These are phyloP conservation scores for Polygonum aviculare DNA, from an alignment of 148 eudicot species.

Conservation along the genomic window DNA sequence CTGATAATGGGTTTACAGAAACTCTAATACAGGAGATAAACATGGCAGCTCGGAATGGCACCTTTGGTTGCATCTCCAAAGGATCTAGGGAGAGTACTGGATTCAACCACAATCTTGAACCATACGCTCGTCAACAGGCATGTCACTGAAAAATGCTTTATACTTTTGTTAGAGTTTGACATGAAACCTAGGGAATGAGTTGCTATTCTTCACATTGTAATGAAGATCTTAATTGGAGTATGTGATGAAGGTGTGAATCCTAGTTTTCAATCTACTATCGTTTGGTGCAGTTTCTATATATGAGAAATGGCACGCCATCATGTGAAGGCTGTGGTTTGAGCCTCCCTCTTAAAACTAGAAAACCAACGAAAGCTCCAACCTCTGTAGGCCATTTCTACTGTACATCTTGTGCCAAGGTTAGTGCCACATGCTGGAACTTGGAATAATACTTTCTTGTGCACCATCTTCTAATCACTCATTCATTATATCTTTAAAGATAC, in stretches of 20 bases:
- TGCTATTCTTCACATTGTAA: background rate
- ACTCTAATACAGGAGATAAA: conserved; percentile 77
- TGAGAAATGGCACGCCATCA: conserved; percentile 28
- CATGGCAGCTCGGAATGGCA: conserved; percentile 55
- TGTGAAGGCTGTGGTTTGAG: conserved; percentile 73
- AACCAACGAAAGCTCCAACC: conserved; percentile 35
- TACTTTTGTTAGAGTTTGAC: background rate
- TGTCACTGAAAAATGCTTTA: conserved; percentile 17
- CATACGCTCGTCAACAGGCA: conserved; percentile 41
- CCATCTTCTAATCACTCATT: background rate
- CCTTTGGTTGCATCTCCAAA: conserved; percentile 3
- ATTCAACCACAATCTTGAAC: conserved; percentile 45
- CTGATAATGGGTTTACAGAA: conserved; percentile 79
- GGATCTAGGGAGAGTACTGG: conserved; percentile 38
- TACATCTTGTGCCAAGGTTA: conserved; percentile 57
- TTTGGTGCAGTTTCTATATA: conserved; percentile 9
- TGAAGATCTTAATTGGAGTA: background rate
- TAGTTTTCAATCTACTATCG: background rate
- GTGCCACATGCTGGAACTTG: conserved; percentile 8
- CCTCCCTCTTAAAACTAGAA: conserved; percentile 39
- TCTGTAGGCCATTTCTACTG: conserved; percentile 51
- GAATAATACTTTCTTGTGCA: background rate
- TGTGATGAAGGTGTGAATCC: background rate
- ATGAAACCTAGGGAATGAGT: background rate
- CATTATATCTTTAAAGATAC: background rate